Evolutionary conservation across 2,329 filamentous ascomycete genomes (phyloP).

Genomic region (Grosmannia penicillata): DNA sequence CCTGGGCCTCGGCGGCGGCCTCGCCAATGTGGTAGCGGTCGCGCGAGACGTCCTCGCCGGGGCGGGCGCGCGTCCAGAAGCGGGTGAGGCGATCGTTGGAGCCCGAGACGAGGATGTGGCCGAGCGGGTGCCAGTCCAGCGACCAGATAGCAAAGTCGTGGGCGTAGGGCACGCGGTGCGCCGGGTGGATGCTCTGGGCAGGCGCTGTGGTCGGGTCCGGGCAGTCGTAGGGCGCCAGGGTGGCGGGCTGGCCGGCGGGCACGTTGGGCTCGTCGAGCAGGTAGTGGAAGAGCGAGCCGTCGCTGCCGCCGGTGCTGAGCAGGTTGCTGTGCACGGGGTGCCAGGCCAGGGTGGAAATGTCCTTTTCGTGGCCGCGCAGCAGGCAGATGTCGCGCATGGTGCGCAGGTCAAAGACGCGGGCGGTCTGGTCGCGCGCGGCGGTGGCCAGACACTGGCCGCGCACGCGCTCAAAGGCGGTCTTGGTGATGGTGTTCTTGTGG

Average conservation of each 20-base stretch:
- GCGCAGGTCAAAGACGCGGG: conserved; percentile 82
- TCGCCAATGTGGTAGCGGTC: conserved; percentile 95
- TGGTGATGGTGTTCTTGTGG: conserved; percentile 94
- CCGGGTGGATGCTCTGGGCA: conserved; percentile 82
- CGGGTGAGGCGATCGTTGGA: conserved; percentile 94
- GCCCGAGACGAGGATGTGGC: conserved; percentile 87
- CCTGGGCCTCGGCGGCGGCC: conserved; percentile 79
- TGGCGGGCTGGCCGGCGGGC: conserved; percentile 41
- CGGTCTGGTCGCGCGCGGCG: conserved; percentile 83
- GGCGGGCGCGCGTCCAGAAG: conserved; percentile 86
- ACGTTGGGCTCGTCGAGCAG: conserved; percentile 90
- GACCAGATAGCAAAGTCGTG: conserved; percentile 97
- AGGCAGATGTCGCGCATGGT: conserved; percentile 98
- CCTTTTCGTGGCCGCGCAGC: conserved; percentile 88
- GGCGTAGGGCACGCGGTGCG: conserved; percentile 72
- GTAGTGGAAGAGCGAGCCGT: conserved; percentile 85
- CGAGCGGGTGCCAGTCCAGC: conserved; percentile 91
- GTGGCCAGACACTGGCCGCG: conserved; percentile 79
- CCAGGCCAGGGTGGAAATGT: conserved; percentile 84
- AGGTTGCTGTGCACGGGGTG: conserved; percentile 85
- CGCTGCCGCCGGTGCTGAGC: conserved; percentile 78
- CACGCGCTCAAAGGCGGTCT: conserved; percentile 77
- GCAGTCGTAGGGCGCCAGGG: conserved; percentile 71
- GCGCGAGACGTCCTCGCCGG: conserved; percentile 70
- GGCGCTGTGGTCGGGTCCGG: conserved; percentile 66